These are phyloP conservation scores for Dichomitus squalens DNA, from an alignment of 1,284 basidiomycete species.

Conservation along the genomic window DNA sequence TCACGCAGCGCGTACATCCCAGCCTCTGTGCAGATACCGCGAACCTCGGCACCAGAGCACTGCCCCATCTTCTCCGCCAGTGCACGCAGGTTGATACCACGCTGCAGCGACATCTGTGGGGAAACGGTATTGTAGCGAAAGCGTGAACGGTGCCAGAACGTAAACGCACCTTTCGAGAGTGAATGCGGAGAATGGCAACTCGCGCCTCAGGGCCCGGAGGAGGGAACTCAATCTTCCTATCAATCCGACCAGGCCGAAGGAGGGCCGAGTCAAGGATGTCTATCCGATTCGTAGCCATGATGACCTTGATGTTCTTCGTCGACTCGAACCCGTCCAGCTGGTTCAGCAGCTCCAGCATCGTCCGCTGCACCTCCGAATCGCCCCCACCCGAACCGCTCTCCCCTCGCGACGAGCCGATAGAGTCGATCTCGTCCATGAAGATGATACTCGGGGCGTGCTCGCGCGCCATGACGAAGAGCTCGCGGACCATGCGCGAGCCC, in stretches of 20 bases:
- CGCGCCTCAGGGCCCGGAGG: slow-evolving; percentile 98
- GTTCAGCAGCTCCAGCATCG: slow-evolving; percentile 97
- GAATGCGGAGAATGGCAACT: slow-evolving; percentile 95
- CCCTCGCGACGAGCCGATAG: slow-evolving; percentile 92
- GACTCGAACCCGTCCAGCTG: slow-evolving; percentile 98
- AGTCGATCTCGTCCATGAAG: slow-evolving; percentile 99
- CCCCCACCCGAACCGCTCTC: slow-evolving; percentile 89
- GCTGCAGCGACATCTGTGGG: slow-evolving; percentile 91
- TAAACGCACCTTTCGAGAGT: slow-evolving; percentile 84
- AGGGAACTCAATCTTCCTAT: slow-evolving; percentile 99
- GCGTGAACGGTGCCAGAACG: not conserved
- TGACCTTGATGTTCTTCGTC: slow-evolving; percentile 99
- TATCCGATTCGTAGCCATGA: slow-evolving; percentile 99
- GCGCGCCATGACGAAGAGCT: slow-evolving; percentile 98
- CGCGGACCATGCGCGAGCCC: slow-evolving; percentile 94
- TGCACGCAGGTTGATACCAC: slow-evolving; percentile 94
- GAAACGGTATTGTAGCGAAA: not conserved
- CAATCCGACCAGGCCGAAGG: slow-evolving; percentile 94
- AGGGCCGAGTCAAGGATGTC: slow-evolving; percentile 97
- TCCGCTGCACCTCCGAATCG: slow-evolving; percentile 97
- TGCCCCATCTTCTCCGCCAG: slow-evolving; percentile 99
- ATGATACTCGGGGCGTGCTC: slow-evolving; percentile 99
- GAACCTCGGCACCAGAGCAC: slow-evolving; percentile 96
- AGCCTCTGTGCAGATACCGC: slow-evolving; percentile 98
- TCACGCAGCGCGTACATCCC: slow-evolving; percentile 98